Percentiles rank a stretch among this genome's conserved stretches.
Evolutionary conservation across 176 grass and related monocot genomes (phyloP).

Genomic region (Musa acuminata): DNA sequence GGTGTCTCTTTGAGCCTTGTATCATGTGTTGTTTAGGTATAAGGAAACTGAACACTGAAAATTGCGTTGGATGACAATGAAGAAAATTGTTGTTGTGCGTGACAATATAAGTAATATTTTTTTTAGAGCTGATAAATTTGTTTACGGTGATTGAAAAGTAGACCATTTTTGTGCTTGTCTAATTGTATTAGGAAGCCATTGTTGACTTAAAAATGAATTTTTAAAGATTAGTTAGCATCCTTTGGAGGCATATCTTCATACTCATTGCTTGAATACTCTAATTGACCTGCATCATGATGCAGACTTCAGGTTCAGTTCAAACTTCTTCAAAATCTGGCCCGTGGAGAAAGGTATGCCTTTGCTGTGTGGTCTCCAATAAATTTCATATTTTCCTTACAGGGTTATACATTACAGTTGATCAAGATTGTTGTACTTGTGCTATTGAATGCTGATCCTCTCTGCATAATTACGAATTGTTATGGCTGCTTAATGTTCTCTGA

Average conservation of each 20-base stretch:
- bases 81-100: background rate
- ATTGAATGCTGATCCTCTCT: no score
- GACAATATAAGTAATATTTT: background rate
- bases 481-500: no score
- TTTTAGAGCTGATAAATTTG: background rate
- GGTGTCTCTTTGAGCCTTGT: background rate
- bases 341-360: background rate
- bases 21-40: background rate
- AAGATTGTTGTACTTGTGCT: no score
- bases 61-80: background rate
- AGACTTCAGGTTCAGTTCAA: background rate
- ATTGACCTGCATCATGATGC: background rate
- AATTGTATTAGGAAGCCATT: background rate
- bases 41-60: background rate
- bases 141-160: background rate
- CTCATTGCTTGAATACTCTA: background rate
- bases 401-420: no score
- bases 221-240: background rate
- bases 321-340: slow-evolving; percentile 3
- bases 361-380: background rate
- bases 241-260: background rate
- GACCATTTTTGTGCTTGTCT: background rate
- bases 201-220: background rate
- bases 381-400: no score
- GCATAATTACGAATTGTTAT: no score